These are phyloP conservation scores for Mycena maculata DNA, from an alignment of 768 basidiomycete species.

Conservation along the genomic window DNA sequence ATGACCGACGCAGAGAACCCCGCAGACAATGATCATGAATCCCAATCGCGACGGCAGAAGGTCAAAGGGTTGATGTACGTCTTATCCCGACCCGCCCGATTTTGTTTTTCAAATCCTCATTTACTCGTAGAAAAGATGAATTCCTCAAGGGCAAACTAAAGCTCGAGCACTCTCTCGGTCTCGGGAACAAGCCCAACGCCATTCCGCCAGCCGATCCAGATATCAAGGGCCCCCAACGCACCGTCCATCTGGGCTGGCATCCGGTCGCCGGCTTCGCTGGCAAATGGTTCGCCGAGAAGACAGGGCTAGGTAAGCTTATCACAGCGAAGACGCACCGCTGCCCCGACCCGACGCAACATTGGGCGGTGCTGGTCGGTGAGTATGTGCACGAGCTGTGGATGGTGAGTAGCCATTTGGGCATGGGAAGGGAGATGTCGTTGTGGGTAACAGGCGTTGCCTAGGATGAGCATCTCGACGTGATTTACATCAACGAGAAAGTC, in stretches of 20 bases:
- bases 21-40: slow-evolving; percentile 2
- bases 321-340: slow-evolving; percentile 21
- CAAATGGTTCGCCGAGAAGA: slow-evolving; percentile 33
- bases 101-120: neutral
- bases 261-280: slow-evolving; percentile 30
- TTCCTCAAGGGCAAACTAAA: slow-evolving; percentile 22
- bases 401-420: slow-evolving; percentile 2
- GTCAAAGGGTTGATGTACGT: slow-evolving; percentile 10
- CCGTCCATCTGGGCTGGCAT: slow-evolving; percentile 25
- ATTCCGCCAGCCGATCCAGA: slow-evolving; percentile 11
- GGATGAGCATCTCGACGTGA: slow-evolving; percentile 24
- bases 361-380: slow-evolving; percentile 28
- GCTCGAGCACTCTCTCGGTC: slow-evolving; percentile 26
- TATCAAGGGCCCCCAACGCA: slow-evolving; percentile 19
- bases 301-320: slow-evolving; percentile 20
- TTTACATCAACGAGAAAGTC: slow-evolving; percentile 29
- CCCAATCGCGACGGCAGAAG: slow-evolving; percentile 6
- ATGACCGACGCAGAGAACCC: neutral
- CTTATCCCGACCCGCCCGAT: neutral
- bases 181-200: slow-evolving; percentile 21
- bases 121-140: slow-evolving; percentile 9
- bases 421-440: neutral
- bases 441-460: neutral
- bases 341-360: slow-evolving; percentile 31
- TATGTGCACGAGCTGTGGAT: slow-evolving; percentile 30